These are phyloP conservation scores for Ogataea ganodermae DNA, from an alignment of 805 yeast genomes.

Conservation along the genomic window DNA sequence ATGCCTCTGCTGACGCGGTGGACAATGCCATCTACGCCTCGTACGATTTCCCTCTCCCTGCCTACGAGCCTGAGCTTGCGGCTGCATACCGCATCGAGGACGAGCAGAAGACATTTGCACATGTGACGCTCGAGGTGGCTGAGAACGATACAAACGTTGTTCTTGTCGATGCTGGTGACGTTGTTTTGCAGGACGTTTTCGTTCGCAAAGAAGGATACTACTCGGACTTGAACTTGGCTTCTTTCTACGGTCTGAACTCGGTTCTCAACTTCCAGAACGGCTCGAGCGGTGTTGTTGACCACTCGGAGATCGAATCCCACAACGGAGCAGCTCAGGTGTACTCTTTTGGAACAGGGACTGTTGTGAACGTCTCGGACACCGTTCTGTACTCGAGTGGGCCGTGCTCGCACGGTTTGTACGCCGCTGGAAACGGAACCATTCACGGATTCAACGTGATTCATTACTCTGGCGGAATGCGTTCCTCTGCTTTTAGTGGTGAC, in stretches of 20 bases:
- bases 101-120: background rate
- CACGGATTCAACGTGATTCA: conserved; percentile 3
- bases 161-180: background rate
- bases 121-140: background rate
- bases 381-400: conserved; percentile 10
- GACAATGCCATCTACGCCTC: background rate
- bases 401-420: conserved; percentile 7
- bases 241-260: conserved; percentile 8
- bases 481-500: conserved; percentile 12
- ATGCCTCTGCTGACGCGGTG: background rate
- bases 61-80: conserved; percentile 3
- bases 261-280: conserved; percentile 10
- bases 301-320: conserved; percentile 1
- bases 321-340: conserved; percentile 11
- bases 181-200: conserved; percentile 1
- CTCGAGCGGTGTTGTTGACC: conserved; percentile 1
- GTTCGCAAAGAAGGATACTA: conserved; percentile 3
- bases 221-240: conserved; percentile 7
- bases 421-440: conserved; percentile 10
- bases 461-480: conserved; percentile 9
- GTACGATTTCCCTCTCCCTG: conserved; percentile 3
- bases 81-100: background rate
- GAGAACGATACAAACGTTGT: conserved; percentile 8
- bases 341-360: conserved; percentile 8
- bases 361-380: conserved; percentile 7